Evolutionary conservation across 345 rosid genomes (phyloP).

Genomic region (Nasturtium officinale): DNA sequence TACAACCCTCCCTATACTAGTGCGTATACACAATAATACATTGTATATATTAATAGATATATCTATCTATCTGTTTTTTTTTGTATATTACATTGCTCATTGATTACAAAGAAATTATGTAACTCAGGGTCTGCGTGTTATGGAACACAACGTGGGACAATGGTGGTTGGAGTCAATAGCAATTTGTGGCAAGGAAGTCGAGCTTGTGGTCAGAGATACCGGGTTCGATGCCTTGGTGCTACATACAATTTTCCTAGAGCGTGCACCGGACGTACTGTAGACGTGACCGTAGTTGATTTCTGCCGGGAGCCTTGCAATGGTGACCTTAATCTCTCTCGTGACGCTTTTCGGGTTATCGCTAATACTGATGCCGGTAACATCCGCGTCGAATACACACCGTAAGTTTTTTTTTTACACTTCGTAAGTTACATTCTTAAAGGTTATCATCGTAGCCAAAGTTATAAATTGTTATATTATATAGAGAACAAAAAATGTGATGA

Average conservation of each 20-base stretch:
- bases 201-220: slow-evolving; percentile 58
- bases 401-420: slow-evolving; percentile 35
- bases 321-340: slow-evolving; percentile 53
- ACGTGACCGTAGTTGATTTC: slow-evolving; percentile 50
- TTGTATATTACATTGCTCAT: not conserved
- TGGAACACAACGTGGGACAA: slow-evolving; percentile 18
- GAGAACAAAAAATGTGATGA: too few species aligned
- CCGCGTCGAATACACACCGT: slow-evolving; percentile 36
- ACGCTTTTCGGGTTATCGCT: slow-evolving; percentile 57
- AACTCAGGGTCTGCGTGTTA: slow-evolving; percentile 50
- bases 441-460: not conserved
- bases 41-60: not conserved
- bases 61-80: not conserved
- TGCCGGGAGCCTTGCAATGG: slow-evolving; percentile 50
- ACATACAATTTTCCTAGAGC: slow-evolving; percentile 34
- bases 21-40: slow-evolving; percentile 9
- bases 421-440: slow-evolving; percentile 23
- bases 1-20: slow-evolving; percentile 46
- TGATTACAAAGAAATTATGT: slow-evolving; percentile 8
- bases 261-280: slow-evolving; percentile 45
- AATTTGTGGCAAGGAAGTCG: slow-evolving; percentile 39
- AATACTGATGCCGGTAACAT: slow-evolving; percentile 51
- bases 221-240: slow-evolving; percentile 49
- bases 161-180: slow-evolving; percentile 52
- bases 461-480: not conserved